A percentile compares a stretch with the other conserved stretches of the same genome.
phyloP scores from a whole-genome alignment of 192 early-diverging fungal species.

The Coemansia pectinata region DNA sequence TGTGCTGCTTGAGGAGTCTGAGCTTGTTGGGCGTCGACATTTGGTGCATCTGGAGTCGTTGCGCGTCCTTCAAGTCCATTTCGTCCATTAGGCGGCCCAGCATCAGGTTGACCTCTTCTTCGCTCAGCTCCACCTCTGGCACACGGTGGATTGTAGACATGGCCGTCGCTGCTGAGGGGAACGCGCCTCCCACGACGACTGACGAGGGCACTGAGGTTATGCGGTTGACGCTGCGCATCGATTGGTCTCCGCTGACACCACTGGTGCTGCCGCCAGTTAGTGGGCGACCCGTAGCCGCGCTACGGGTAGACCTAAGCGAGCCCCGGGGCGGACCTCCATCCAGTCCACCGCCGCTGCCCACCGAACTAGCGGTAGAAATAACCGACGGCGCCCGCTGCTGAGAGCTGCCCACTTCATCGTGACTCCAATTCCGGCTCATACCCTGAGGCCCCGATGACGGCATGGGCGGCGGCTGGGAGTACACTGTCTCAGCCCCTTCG shows the following conservation, averaged over 20 bases:
- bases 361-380: constrained; percentile 13
- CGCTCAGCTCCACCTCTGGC: constrained; percentile 33
- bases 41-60: constrained; percentile 56
- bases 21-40: constrained; percentile 56
- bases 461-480: neutral
- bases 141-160: neutral
- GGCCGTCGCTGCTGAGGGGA: neutral
- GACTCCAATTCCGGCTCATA: constrained; percentile 27
- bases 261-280: neutral
- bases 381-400: constrained; percentile 9
- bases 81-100: constrained; percentile 56
- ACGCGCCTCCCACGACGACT: neutral
- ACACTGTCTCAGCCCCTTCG: neutral
- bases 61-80: constrained; percentile 56
- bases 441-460: neutral
- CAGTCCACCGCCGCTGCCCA: neutral
- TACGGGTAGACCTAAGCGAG: constrained; percentile 45
- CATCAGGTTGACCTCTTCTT: constrained; percentile 56
- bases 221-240: constrained; percentile 36
- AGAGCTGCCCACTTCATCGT: constrained; percentile 22
- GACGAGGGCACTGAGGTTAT: constrained; percentile 21
- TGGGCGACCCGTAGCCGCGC: constrained; percentile 22
- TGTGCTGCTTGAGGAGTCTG: constrained; percentile 55
- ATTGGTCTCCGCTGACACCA: neutral
- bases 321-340: constrained; percentile 32